These are phyloP conservation scores for Auriscalpium orientale DNA, from an alignment of 768 basidiomycete species.

Conservation along the genomic window DNA sequence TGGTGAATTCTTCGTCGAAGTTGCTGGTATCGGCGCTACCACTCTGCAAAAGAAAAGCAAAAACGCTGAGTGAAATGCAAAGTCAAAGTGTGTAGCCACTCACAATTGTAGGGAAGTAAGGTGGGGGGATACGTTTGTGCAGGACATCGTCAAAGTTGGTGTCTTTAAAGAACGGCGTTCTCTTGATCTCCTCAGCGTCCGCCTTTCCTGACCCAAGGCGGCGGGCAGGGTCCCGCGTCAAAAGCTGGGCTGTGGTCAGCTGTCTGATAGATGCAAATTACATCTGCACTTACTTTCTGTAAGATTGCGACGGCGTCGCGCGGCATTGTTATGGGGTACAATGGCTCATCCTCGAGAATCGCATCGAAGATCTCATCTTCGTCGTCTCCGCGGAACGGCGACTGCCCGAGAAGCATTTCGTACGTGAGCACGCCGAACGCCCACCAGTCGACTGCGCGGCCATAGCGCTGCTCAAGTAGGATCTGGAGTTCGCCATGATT, in stretches of 20 bases:
- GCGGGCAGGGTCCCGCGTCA: constrained; percentile 86
- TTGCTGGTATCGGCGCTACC: constrained; percentile 85
- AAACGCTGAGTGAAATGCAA: neutral
- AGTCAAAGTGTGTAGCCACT: constrained; percentile 22
- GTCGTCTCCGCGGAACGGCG: constrained; percentile 98
- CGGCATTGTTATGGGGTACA: constrained; percentile 99
- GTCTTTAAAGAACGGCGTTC: constrained; percentile 97
- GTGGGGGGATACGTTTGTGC: constrained; percentile 93
- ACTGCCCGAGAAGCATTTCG: constrained; percentile 98
- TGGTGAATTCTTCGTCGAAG: constrained; percentile 96
- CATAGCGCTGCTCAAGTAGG: constrained; percentile 97
- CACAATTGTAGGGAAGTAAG: constrained; percentile 95
- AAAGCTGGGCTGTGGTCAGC: constrained; percentile 43
- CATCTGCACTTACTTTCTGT: constrained; percentile 60
- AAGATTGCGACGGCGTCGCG: constrained; percentile 92
- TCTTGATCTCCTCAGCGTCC: constrained; percentile 96
- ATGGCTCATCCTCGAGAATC: constrained; percentile 93
- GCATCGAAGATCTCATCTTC: constrained; percentile 99
- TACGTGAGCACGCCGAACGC: constrained; percentile 98
- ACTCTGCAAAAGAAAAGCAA: constrained; percentile 56
- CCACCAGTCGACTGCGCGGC: constrained; percentile 99
- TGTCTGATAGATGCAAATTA: constrained; percentile 1
- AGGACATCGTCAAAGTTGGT: constrained; percentile 96
- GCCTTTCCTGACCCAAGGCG: constrained; percentile 87
- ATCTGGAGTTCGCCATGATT: constrained; percentile 49